These are phyloP conservation scores for Penicillium sp. DNA, from an alignment of 2,329 filamentous ascomycete species.

Conservation along the genomic window DNA sequence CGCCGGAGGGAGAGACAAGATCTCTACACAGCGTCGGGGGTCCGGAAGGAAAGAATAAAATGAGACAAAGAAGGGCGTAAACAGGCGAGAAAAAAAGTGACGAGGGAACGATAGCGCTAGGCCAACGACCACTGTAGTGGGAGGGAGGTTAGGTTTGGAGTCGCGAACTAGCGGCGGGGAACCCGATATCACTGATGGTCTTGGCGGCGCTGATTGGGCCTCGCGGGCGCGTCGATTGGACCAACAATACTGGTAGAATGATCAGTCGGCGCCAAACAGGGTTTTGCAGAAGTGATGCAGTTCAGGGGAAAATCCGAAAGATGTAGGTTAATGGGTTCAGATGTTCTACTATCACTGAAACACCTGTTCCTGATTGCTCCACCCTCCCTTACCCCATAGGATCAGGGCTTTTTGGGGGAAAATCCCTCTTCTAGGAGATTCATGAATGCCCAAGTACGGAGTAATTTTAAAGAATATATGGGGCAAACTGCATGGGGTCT, in stretches of 20 bases:
- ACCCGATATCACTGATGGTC: conserved; percentile 29
- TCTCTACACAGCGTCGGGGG: not conserved
- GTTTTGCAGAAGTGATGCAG: not conserved
- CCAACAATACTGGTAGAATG: conserved; percentile 17
- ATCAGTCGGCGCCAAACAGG: conserved; percentile 20
- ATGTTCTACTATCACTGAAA: conserved; percentile 15
- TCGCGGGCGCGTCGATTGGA: conserved; percentile 25
- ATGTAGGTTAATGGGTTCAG: not conserved
- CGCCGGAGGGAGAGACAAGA: conserved; percentile 6
- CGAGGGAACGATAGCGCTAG: conserved; percentile 6
- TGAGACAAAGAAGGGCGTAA: not conserved
- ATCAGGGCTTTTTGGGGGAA: not conserved
- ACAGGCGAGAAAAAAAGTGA: not conserved
- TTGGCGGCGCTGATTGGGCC: conserved; percentile 30
- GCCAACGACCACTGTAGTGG: conserved; percentile 16
- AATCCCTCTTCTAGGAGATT: not conserved
- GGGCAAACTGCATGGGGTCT: not conserved
- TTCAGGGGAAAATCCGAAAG: not conserved
- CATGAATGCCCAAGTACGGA: not conserved
- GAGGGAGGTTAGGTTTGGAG: conserved; percentile 17
- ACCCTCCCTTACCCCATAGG: conserved; percentile 18
- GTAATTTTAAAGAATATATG: not conserved
- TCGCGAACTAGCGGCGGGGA: conserved; percentile 27
- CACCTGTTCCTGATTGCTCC: conserved; percentile 20
- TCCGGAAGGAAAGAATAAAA: not conserved